phyloP scores from a whole-genome alignment of 768 basidiomycete genomes.

The Rhodotorula sphaerocarpa region DNA sequence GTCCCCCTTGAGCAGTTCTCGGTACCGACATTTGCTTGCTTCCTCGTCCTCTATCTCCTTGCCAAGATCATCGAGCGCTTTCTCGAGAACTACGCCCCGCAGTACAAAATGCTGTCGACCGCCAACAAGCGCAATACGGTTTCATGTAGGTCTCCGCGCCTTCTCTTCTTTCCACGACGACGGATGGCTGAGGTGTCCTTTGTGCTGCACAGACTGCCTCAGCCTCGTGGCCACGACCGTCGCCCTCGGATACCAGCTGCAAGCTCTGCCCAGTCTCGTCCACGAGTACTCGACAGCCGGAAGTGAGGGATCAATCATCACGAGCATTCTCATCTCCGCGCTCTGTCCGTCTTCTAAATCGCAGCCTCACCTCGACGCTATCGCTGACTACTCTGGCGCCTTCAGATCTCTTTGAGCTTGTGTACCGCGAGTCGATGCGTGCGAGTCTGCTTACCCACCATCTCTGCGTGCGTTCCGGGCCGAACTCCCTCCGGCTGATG shows the following conservation, averaged over 20 bases:
- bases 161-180: not conserved
- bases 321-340: not conserved
- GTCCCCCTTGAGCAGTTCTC: not conserved
- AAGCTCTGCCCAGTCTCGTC: not conserved
- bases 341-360: not conserved
- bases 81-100: not conserved
- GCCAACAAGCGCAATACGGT: slow-evolving; percentile 6
- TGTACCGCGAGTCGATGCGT: slow-evolving; percentile 3
- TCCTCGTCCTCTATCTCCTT: not conserved
- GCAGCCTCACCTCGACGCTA: too few species aligned
- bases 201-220: not conserved
- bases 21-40: slow-evolving; percentile 1
- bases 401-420: not conserved
- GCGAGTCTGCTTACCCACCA: not conserved
- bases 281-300: not conserved
- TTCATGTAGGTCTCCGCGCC: not conserved
- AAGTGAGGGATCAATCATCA: not conserved
- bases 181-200: not conserved
- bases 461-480: not conserved
- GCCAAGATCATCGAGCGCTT: not conserved
- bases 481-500: not conserved
- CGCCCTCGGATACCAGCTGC: slow-evolving; percentile 1
- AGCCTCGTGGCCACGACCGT: not conserved
- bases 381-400: not conserved
- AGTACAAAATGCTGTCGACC: not conserved